Percentiles rank a stretch among this genome's conserved stretches.
phyloP scores from a whole-genome alignment of 2,329 filamentous ascomycete species.

The Aspergillus aculeatinus region DNA sequence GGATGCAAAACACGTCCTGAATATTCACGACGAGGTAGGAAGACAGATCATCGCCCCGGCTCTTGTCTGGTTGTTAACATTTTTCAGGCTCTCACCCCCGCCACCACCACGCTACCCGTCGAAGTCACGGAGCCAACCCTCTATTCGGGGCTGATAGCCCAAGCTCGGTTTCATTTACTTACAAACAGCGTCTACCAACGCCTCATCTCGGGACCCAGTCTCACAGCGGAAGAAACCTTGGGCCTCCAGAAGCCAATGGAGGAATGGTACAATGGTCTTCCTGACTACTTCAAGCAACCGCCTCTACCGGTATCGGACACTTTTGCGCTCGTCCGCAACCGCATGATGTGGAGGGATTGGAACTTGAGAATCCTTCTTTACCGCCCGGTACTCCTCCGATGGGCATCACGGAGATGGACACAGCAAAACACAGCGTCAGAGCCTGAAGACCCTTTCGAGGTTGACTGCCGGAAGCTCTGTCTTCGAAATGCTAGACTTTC shows the following conservation, averaged over 20 bases:
- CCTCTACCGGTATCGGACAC: conserved; percentile 36
- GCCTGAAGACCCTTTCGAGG: conserved; percentile 38
- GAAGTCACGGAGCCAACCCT: conserved; percentile 42
- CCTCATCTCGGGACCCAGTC: conserved; percentile 44
- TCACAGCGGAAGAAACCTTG: conserved; percentile 43
- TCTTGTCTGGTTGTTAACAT: background rate
- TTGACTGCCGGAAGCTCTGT: conserved; percentile 41
- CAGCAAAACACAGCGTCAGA: conserved; percentile 30
- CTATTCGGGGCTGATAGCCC: conserved; percentile 46
- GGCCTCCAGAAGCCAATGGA: conserved; percentile 44
- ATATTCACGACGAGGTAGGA: conserved; percentile 44
- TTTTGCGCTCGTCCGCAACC: conserved; percentile 40
- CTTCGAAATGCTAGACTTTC: conserved; percentile 43
- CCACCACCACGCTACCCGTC: conserved; percentile 37
- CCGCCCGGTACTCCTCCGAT: conserved; percentile 44
- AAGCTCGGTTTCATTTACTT: conserved; percentile 44
- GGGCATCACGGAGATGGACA: conserved; percentile 39
- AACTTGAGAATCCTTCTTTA: conserved; percentile 47
- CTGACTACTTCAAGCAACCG: conserved; percentile 41
- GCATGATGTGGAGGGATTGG: conserved; percentile 45
- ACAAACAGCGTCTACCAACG: conserved; percentile 48
- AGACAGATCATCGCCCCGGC: background rate
- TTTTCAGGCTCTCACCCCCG: conserved; percentile 34
- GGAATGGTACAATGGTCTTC: conserved; percentile 44
- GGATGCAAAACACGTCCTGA: conserved; percentile 46